Percentiles rank a stretch among this genome's conserved stretches.
Conservation (phyloP, 805 yeast species). For the Candida alai region DNA sequence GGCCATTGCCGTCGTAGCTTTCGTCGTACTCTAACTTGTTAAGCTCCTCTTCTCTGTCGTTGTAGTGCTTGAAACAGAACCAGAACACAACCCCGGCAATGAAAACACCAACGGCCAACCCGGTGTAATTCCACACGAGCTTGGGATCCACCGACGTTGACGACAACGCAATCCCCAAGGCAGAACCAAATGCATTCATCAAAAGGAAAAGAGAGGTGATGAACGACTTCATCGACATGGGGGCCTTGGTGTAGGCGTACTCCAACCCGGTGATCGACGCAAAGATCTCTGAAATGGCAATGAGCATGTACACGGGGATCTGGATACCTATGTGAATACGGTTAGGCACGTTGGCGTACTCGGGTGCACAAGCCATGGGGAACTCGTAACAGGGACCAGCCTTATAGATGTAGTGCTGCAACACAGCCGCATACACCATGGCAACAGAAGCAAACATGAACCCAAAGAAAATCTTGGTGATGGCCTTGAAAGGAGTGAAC, state of each 20-base stretch:
- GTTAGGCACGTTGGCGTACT: conserved; percentile 41
- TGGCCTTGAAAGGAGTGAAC: conserved; percentile 58
- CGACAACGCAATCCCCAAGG: conserved; percentile 69
- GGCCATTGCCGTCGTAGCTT: conserved; percentile 9
- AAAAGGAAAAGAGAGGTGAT: conserved; percentile 61
- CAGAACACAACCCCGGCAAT: conserved; percentile 59
- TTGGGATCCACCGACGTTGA: conserved; percentile 66
- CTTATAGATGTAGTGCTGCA: conserved; percentile 63
- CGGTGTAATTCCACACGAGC: conserved; percentile 63
- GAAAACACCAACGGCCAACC: conserved; percentile 55
- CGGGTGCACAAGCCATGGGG: conserved; percentile 52
- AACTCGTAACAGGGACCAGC: conserved; percentile 69
- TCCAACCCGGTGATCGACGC: conserved; percentile 79
- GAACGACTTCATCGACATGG: conserved; percentile 59
- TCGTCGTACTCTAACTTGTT: conserved; percentile 44
- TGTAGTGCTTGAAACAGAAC: conserved; percentile 51
- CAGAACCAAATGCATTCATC: conserved; percentile 71
- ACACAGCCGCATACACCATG: conserved; percentile 71
- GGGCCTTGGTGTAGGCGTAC: conserved; percentile 81
- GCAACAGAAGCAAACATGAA: conserved; percentile 59
- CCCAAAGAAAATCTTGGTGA: conserved; percentile 66
- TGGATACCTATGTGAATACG: conserved; percentile 65
- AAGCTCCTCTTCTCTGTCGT: conserved; percentile 51
- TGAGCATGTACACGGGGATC: conserved; percentile 64
- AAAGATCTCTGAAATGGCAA: conserved; percentile 71